A percentile compares a stretch with the other conserved stretches of the same genome.
These are phyloP conservation scores for Penicillium paxilli DNA, from an alignment of 495 filamentous ascomycete genomes.

Conservation along the genomic window DNA sequence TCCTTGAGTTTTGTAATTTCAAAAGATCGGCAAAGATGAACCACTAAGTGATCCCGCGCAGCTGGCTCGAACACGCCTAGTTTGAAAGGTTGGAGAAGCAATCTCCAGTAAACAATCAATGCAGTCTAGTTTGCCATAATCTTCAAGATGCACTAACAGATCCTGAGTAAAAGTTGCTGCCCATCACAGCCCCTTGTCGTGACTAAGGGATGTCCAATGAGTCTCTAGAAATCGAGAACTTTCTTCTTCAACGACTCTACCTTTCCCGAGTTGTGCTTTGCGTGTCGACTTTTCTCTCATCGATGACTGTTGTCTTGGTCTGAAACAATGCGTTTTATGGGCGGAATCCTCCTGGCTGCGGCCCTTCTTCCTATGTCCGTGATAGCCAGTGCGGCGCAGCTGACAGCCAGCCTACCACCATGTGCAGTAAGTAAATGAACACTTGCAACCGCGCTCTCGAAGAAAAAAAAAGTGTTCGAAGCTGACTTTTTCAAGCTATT, in stretches of 20 bases:
- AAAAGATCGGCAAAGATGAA: slow-evolving; percentile 6
- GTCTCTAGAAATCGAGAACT: not conserved
- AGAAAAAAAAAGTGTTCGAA: too few species aligned
- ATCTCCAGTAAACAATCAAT: not conserved
- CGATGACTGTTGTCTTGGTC: not conserved
- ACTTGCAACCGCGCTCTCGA: too few species aligned
- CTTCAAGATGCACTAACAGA: not conserved
- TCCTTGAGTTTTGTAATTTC: not conserved
- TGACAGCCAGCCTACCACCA: slow-evolving; percentile 10
- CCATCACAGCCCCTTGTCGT: not conserved
- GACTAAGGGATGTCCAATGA: not conserved
- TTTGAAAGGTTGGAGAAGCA: not conserved
- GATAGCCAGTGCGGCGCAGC: slow-evolving; percentile 8
- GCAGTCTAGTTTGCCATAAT: not conserved
- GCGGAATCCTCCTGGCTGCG: not conserved
- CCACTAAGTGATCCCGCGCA: not conserved
- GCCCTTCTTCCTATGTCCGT: slow-evolving; percentile 3
- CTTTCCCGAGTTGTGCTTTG: not conserved
- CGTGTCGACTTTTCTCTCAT: not conserved
- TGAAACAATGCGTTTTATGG: slow-evolving; percentile 14
- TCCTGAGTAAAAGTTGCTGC: not conserved
- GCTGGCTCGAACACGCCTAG: not conserved
- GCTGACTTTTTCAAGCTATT: slow-evolving; percentile 17
- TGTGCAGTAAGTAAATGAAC: slow-evolving; percentile 21
- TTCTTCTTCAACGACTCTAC: not conserved